A percentile compares a stretch with the other conserved stretches of the same genome.
Conservation (phyloP, 495 filamentous ascomycete species). For the Talaromyces proteolyticus region DNA sequence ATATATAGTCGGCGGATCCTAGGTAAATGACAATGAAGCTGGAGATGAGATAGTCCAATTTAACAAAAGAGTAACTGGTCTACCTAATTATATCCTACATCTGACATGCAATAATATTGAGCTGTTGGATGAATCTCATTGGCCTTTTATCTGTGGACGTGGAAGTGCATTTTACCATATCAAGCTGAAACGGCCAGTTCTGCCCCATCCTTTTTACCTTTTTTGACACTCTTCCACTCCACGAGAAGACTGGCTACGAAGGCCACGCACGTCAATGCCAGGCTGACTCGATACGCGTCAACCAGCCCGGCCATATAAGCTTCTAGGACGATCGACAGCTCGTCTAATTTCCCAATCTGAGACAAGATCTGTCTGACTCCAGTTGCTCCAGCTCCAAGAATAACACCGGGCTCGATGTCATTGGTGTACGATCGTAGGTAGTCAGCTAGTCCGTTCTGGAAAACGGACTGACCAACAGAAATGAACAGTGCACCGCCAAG, state of each 20-base stretch:
- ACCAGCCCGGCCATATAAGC: conserved; percentile 24
- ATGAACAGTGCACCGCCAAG: neutral
- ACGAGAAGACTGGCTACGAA: conserved; percentile 3
- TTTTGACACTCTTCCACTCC: conserved; percentile 6
- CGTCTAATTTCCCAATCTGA: conserved; percentile 14
- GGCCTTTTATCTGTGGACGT: too few species aligned
- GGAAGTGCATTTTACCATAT: too few species aligned
- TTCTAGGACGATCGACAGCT: conserved; percentile 18
- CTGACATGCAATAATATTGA: too few species aligned
- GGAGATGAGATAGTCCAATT: too few species aligned
- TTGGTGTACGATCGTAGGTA: conserved; percentile 31
- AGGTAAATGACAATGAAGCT: too few species aligned
- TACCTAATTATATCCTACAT: too few species aligned
- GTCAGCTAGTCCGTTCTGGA: conserved; percentile 18
- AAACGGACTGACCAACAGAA: neutral
- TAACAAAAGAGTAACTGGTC: too few species aligned
- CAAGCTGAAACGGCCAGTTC: neutral
- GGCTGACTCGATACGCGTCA: conserved; percentile 22
- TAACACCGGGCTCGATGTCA: conserved; percentile 31
- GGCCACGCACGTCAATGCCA: conserved; percentile 16
- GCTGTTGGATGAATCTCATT: too few species aligned
- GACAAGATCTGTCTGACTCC: conserved; percentile 43
- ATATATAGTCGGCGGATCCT: too few species aligned
- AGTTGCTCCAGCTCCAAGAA: conserved; percentile 56
- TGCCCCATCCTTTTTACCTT: neutral